Evolutionary conservation across 2,329 filamentous ascomycete genomes (phyloP), one percentile per base, ranked within the genome.

Genomic region (Plenodomus lindquistii): DNA sequence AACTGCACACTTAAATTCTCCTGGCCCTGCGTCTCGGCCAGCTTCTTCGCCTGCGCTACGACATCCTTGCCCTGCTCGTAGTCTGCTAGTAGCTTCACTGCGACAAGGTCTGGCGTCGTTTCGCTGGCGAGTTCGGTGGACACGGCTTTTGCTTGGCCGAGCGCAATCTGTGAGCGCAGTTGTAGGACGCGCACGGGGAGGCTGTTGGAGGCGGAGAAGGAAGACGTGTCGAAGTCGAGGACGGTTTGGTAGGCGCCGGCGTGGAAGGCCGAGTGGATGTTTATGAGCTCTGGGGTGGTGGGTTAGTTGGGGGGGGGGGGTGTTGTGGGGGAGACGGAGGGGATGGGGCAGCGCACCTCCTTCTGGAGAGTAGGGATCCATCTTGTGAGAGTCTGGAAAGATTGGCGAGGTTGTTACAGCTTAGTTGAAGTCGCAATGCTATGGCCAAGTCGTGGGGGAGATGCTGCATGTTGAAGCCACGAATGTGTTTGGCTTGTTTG

Each of bases 181-280:
- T 87, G 81, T 46, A 97, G 84, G 37, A 96, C 77, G 49, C 86
- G 86, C 35, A 89, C 88, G 36, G 90, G 84, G 13, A 91, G 80
- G 39, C 81, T 80, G 76, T 97, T 97, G 65, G 88, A 85, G 55
- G 85, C 62, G 37, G 89, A 94, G 67, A 97, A 87, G 50, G 85
- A 80, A 5, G 87, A 85, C 37, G 85, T 87, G 74, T 95, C 88
- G 76, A 91, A 96, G 77, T 94, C 87, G 74, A 95, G 75, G 56
- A 95, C 92, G 68, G 87, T 81, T 68, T 89, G 83, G 81, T 90
- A 96, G 79, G 96, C 92, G 69, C 89, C 91, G 73, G 84, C 82
- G 74, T 85, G 79, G 76, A 85, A 85, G 69, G 83, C 81, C 65
- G 81, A 85, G 76, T 85, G 82, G 68, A 86, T 83, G 77, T 84